These are phyloP conservation scores for Cordyceps militaris DNA, from an alignment of 2,329 filamentous ascomycete species.

Conservation along the genomic window DNA sequence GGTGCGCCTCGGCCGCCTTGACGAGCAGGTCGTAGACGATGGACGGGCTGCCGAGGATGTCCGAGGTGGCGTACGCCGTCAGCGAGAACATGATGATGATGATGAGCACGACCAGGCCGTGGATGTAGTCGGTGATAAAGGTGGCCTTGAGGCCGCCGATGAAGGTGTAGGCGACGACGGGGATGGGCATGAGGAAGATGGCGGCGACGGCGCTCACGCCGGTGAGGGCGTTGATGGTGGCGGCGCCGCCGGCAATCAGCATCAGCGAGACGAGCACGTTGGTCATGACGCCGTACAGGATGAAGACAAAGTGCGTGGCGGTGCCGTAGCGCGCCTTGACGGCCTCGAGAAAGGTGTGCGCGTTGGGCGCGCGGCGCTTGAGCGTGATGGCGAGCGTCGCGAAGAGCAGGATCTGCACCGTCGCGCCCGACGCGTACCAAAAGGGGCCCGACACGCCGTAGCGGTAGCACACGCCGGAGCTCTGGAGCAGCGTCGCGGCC, in stretches of 20 bases:
- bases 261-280: constrained; percentile 85
- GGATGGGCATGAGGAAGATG: constrained; percentile 62
- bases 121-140: constrained; percentile 78
- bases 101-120: constrained; percentile 76
- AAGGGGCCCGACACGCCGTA: constrained; percentile 60
- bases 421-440: constrained; percentile 63
- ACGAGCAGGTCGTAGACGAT: constrained; percentile 73
- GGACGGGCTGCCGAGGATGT: constrained; percentile 64
- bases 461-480: constrained; percentile 72
- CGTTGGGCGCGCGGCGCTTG: constrained; percentile 80
- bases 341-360: constrained; percentile 77
- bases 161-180: constrained; percentile 74
- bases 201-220: constrained; percentile 61
- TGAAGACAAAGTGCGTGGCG: constrained; percentile 67
- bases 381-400: constrained; percentile 85
- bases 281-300: constrained; percentile 74
- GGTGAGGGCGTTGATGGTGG: constrained; percentile 45
- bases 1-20: constrained; percentile 60
- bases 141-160: constrained; percentile 79
- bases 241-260: constrained; percentile 71
- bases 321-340: constrained; percentile 73
- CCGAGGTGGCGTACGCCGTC: constrained; percentile 69
- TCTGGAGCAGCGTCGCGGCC: constrained; percentile 77
- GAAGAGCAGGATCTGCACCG: constrained; percentile 82
- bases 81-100: constrained; percentile 84